phyloP scores from a whole-genome alignment of 192 early-diverging fungal species.

The Coemansia asiatica region DNA sequence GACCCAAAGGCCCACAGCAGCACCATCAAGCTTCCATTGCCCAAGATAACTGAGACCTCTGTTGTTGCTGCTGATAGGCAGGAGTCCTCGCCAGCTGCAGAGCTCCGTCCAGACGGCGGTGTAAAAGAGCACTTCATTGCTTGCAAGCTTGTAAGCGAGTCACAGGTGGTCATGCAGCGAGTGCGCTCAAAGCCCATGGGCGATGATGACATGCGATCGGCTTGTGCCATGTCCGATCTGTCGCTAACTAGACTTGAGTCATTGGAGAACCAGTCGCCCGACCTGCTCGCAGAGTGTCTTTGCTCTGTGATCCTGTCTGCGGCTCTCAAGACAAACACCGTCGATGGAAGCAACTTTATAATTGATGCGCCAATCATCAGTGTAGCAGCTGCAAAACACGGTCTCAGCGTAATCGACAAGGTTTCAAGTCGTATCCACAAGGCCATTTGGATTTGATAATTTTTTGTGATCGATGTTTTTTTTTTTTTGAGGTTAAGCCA shows the following conservation, averaged over 20 bases:
- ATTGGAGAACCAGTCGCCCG: slow-evolving; percentile 37
- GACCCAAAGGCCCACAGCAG: neutral
- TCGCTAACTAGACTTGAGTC: slow-evolving; percentile 27
- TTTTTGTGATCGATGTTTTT: neutral
- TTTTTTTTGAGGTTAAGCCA: too few species aligned
- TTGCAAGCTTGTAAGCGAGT: slow-evolving; percentile 38
- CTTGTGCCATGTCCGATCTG: neutral
- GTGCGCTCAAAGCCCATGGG: neutral
- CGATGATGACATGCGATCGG: neutral
- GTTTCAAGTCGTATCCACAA: slow-evolving; percentile 33
- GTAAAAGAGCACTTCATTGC: slow-evolving; percentile 18
- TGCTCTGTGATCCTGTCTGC: slow-evolving; percentile 38
- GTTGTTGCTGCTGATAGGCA: neutral
- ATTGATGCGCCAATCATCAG: slow-evolving; percentile 47
- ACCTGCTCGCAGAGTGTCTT: slow-evolving; percentile 42
- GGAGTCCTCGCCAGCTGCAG: neutral
- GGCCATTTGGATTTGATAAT: slow-evolving; percentile 14
- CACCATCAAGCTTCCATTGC: neutral
- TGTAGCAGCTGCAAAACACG: slow-evolving; percentile 32
- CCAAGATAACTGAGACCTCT: slow-evolving; percentile 2
- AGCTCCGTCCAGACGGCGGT: neutral
- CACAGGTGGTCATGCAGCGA: slow-evolving; percentile 50
- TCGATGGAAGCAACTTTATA: slow-evolving; percentile 29
- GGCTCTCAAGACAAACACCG: slow-evolving; percentile 8
- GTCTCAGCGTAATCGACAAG: slow-evolving; percentile 30